These are phyloP conservation scores for Kwoniella sp. DNA, from an alignment of 768 basidiomycete genomes.

Conservation along the genomic window DNA sequence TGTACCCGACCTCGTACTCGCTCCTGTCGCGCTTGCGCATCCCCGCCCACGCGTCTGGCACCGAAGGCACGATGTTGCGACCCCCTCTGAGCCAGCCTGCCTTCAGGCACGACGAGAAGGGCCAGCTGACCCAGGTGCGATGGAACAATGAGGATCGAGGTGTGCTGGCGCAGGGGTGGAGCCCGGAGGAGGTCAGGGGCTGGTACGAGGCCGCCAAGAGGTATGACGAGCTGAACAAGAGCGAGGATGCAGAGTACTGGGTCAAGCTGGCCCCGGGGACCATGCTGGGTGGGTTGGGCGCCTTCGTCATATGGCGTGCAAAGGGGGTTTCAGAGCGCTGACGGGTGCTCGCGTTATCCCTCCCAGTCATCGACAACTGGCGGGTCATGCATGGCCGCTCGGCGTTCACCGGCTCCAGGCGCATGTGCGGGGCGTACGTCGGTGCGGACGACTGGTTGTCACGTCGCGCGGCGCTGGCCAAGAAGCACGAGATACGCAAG, in stretches of 20 bases:
- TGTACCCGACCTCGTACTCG: constrained; percentile 66
- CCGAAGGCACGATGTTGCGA: constrained; percentile 52
- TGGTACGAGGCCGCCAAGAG: constrained; percentile 81
- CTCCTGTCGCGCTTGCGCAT: constrained; percentile 66
- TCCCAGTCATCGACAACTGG: constrained; percentile 80
- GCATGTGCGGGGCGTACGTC: constrained; percentile 95
- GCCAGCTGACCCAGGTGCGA: constrained; percentile 68
- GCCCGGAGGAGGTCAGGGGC: constrained; percentile 62
- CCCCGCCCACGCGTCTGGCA: constrained; percentile 85
- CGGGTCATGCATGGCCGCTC: constrained; percentile 93
- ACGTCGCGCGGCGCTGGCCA: constrained; percentile 54
- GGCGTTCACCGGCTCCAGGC: constrained; percentile 74
- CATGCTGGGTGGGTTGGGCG: constrained; percentile 62
- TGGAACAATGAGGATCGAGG: constrained; percentile 97
- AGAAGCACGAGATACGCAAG: constrained; percentile 12
- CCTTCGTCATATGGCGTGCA: neutral
- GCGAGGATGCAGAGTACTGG: constrained; percentile 85
- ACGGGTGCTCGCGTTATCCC: neutral
- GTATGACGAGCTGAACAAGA: constrained; percentile 73
- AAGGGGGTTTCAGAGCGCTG: too few relatives aligned
- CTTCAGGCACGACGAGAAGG: constrained; percentile 63
- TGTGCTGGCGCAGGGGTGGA: constrained; percentile 58
- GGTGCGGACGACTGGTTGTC: constrained; percentile 85
- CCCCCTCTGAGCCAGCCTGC: constrained; percentile 66
- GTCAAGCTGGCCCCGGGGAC: constrained; percentile 81